Percentiles rank a stretch among this genome's conserved stretches.
Conservation (phyloP, 139 green algal genomes). For the Micractinium conductrix region DNA sequence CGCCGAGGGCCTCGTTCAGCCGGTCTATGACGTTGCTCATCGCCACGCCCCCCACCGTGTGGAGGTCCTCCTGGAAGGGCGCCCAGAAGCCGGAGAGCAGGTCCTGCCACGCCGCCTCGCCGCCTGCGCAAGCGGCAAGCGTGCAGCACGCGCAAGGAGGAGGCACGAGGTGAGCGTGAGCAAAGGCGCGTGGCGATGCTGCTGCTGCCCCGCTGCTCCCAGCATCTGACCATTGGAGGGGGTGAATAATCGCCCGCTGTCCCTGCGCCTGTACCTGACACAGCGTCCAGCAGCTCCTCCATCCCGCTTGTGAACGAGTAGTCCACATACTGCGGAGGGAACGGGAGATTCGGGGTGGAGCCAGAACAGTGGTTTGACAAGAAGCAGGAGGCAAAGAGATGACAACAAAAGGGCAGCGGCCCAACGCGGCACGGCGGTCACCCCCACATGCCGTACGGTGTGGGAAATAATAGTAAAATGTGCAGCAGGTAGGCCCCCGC, state of each 20-base stretch:
- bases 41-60: slow-evolving; percentile 35
- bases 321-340: slow-evolving; percentile 72
- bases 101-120: slow-evolving; percentile 48
- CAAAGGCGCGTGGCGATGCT: too few species aligned
- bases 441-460: background rate
- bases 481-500: background rate
- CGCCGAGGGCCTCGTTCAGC: slow-evolving; percentile 62
- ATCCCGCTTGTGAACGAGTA: slow-evolving; percentile 78
- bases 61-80: slow-evolving; percentile 60
- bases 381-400: background rate
- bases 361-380: background rate
- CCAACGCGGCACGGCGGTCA: background rate
- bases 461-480: background rate
- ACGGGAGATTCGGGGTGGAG: background rate
- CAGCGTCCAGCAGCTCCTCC: slow-evolving; percentile 71
- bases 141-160: background rate
- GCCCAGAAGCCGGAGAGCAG: slow-evolving; percentile 75
- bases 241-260: background rate
- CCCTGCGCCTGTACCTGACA: slow-evolving; percentile 53
- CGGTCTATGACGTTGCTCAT: slow-evolving; percentile 68
- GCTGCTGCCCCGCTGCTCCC: too few species aligned
- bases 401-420: background rate
- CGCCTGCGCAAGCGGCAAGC: slow-evolving; percentile 39
- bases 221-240: too few species aligned
- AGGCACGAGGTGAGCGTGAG: background rate